phyloP scores from a whole-genome alignment of 306 rosid species.

The Coriaria nepalensis region DNA sequence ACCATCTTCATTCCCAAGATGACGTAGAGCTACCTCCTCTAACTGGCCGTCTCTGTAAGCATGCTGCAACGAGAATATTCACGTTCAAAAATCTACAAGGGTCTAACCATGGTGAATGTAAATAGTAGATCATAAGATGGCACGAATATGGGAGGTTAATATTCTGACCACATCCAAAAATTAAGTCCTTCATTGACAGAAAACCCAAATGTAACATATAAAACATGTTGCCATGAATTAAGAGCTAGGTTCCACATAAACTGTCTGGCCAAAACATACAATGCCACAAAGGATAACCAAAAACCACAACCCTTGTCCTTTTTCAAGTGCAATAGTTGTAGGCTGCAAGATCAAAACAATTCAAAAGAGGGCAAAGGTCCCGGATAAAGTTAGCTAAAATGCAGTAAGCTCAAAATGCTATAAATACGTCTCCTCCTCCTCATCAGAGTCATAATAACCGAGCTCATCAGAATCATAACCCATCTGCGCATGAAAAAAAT shows the following conservation, averaged over 20 bases:
- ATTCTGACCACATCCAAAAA: not conserved
- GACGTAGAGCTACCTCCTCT: slow-evolving; percentile 73
- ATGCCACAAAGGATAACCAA: slow-evolving; percentile 1
- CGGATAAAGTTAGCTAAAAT: slow-evolving; percentile 6
- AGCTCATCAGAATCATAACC: slow-evolving; percentile 19
- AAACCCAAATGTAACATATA: no score
- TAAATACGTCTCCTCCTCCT: slow-evolving; percentile 15
- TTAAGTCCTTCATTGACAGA: no score
- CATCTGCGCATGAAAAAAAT: slow-evolving; percentile 19
- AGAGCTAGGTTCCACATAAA: slow-evolving; percentile 5
- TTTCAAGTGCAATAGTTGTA: slow-evolving; percentile 4
- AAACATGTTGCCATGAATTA: no score
- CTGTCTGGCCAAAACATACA: not conserved
- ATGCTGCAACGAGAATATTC: slow-evolving; percentile 48
- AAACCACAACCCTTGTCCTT: slow-evolving; percentile 11
- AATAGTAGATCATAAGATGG: no score
- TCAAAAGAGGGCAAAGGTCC: not conserved
- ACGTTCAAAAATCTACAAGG: slow-evolving; percentile 14
- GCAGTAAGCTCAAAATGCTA: slow-evolving; percentile 15
- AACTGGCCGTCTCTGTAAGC: slow-evolving; percentile 70
- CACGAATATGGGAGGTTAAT: no score
- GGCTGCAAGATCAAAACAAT: slow-evolving; percentile 5
- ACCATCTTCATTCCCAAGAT: slow-evolving; percentile 88
- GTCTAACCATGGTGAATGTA: not conserved
- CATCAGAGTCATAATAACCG: slow-evolving; percentile 14